Evolutionary conservation across 2,329 filamentous ascomycete genomes (phyloP).

Genomic region (Cryphonectria japonica): DNA sequence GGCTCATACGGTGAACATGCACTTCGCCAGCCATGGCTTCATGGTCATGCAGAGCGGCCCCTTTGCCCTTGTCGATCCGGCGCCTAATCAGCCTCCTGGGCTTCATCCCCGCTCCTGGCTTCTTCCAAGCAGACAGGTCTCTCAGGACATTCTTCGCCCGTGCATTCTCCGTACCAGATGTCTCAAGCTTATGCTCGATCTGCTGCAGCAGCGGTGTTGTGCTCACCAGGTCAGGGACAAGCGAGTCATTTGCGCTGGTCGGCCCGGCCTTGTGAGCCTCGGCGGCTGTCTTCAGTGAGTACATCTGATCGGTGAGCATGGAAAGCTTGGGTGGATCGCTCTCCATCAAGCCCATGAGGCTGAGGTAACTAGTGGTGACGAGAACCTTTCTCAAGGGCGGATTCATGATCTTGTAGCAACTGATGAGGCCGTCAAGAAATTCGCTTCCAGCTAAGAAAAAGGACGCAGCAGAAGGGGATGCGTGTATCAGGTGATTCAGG

Average conservation of each 20-base stretch:
- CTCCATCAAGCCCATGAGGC: constrained; percentile 71
- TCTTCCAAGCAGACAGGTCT: constrained; percentile 63
- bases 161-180: constrained; percentile 52
- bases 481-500: constrained; percentile 67
- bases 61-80: constrained; percentile 71
- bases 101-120: constrained; percentile 54
- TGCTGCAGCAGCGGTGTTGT: constrained; percentile 75
- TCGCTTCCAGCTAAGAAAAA: constrained; percentile 84
- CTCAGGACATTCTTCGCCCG: constrained; percentile 64
- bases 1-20: constrained; percentile 80
- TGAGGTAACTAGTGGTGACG: constrained; percentile 75
- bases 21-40: constrained; percentile 52
- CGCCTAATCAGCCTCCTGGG: constrained; percentile 55
- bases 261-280: constrained; percentile 64
- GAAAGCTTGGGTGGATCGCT: constrained; percentile 71
- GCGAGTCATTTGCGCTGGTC: constrained; percentile 64
- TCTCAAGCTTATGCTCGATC: constrained; percentile 58
- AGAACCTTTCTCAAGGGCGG: constrained; percentile 68
- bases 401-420: constrained; percentile 67
- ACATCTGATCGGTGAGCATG: constrained; percentile 80
- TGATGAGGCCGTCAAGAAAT: constrained; percentile 76
- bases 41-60: constrained; percentile 42
- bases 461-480: constrained; percentile 58
- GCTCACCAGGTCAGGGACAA: constrained; percentile 83
- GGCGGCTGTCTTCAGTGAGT: constrained; percentile 73